phyloP scores from a whole-genome alignment of 805 yeast genomes.

The Saturnispora gosingensis region DNA sequence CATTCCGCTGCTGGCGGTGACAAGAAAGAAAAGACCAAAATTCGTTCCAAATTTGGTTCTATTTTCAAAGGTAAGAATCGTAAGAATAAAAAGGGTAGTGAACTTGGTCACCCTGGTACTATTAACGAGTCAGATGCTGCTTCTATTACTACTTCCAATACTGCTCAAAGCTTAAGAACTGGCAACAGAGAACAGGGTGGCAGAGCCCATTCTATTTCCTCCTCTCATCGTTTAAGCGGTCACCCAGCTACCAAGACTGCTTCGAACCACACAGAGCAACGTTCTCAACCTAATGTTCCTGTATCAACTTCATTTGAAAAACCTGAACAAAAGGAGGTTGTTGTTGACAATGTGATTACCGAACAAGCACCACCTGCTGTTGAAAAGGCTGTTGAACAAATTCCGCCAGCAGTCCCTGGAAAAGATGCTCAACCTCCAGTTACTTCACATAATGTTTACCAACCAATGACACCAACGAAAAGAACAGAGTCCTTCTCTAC shows the following conservation, averaged over 20 bases:
- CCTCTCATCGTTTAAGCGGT: slow-evolving; percentile 1
- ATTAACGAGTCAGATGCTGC: slow-evolving; percentile 28
- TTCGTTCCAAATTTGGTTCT: slow-evolving; percentile 69
- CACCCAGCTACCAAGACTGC: neutral
- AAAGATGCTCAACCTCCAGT: neutral
- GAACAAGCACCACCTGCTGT: slow-evolving; percentile 1
- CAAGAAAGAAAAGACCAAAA: slow-evolving; percentile 28
- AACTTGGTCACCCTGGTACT: slow-evolving; percentile 13
- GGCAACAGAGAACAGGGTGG: slow-evolving; percentile 1
- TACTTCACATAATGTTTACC: slow-evolving; percentile 4
- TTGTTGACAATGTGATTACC: neutral
- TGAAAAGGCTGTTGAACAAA: neutral
- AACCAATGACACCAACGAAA: slow-evolving; percentile 26
- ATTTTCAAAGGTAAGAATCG: slow-evolving; percentile 51
- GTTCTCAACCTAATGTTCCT: neutral
- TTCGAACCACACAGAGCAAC: neutral
- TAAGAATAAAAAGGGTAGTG: slow-evolving; percentile 32
- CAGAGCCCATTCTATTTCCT: slow-evolving; percentile 11
- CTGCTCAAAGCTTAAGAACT: slow-evolving; percentile 5
- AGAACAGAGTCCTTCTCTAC: slow-evolving; percentile 22
- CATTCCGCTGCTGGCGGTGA: slow-evolving; percentile 5
- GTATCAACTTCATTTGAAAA: neutral
- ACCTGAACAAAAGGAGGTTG: neutral
- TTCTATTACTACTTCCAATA: slow-evolving; percentile 20
- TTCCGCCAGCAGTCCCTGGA: slow-evolving; percentile 2